A percentile compares a stretch with the other conserved stretches of the same genome.
These are phyloP conservation scores for Tilletia walkeri DNA, from an alignment of 1,284 basidiomycete species.

Conservation along the genomic window DNA sequence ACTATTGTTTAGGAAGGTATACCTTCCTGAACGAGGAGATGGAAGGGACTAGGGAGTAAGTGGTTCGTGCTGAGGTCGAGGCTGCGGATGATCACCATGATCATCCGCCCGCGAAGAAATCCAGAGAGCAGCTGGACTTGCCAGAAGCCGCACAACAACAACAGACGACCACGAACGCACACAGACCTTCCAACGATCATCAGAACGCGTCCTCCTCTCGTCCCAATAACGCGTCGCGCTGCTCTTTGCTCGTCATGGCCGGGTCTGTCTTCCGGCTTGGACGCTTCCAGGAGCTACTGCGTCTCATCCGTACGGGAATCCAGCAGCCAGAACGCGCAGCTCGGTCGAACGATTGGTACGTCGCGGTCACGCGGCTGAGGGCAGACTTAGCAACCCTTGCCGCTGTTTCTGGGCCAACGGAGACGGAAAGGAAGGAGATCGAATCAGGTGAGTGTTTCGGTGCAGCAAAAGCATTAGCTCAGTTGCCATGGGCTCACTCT, in stretches of 20 bases:
- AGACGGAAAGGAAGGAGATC: constrained; percentile 50
- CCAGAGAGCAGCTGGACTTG: no score
- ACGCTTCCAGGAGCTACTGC: constrained; percentile 30
- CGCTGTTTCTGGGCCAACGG: constrained; percentile 35
- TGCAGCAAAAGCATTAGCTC: neutral
- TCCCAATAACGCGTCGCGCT: no score
- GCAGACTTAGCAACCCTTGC: constrained; percentile 46
- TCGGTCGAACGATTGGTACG: constrained; percentile 47
- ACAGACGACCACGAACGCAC: no score
- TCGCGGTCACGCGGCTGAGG: constrained; percentile 45
- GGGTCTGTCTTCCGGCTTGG: constrained; percentile 1
- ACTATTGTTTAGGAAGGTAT: no score
- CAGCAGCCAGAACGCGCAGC: constrained; percentile 34
- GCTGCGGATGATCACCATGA: no score
- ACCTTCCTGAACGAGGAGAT: no score
- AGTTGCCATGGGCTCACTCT: neutral
- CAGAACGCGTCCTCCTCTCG: no score
- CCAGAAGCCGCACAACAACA: no score
- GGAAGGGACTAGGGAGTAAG: no score
- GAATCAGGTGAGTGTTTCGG: constrained; percentile 34
- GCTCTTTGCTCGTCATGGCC: neutral
- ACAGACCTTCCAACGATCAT: no score
- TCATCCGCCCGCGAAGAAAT: no score
- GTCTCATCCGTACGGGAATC: constrained; percentile 38
- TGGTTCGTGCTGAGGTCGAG: no score